Evolutionary conservation across 441 rosid species (phyloP), one percentile per base, ranked within the genome.

Genomic region (Aquilaria agallochum): DNA sequence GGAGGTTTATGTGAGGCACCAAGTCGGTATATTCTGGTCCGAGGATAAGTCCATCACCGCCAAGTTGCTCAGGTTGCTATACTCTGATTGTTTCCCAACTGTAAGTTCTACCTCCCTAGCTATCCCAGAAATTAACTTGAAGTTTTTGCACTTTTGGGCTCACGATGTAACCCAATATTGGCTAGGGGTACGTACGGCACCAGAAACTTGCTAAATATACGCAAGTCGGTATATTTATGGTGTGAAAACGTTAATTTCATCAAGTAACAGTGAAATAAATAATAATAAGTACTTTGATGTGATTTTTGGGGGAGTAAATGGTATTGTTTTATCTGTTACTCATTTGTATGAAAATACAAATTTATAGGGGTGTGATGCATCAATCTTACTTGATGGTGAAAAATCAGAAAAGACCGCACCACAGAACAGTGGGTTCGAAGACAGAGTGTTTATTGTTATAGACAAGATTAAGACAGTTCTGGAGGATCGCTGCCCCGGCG

Each of bases 381-480:
- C 98, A 9, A 52, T 93, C 58, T 87, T 93, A 9, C 72, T 93
- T 9, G 86, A 93, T 1, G 90, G 85, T 12, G 68, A 76, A 45
- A 55, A 81, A 10, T 84, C 93, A 4, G 98, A 94, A 74, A 90
- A 71, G 66, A 74, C 30, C 4, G 97, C 96, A 44, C 67, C 63
- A 0, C 95, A 86, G 51, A 93, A 90, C 60, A 8, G 67, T 62
- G 91, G 96, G 36, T 78, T 90, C 4, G 96, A 80, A 51, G 96
- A 71, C 6, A 4, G 7, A 1, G 42, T 36, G 15, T 90, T 87
- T 12, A 78, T 31, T 5, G 10, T 83, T 49, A 87, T 90, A 15
- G 90, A 90, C 76, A 81, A 83, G 79, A 87, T 88, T 81, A 94
- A 94, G 65, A 1, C 27, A 2, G 96, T 85, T 44, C 76, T 94